Evolutionary conservation across 2,329 filamentous ascomycete genomes (phyloP), one percentile per base, ranked within the genome.

Genomic region (Trichoderma polysporum): DNA sequence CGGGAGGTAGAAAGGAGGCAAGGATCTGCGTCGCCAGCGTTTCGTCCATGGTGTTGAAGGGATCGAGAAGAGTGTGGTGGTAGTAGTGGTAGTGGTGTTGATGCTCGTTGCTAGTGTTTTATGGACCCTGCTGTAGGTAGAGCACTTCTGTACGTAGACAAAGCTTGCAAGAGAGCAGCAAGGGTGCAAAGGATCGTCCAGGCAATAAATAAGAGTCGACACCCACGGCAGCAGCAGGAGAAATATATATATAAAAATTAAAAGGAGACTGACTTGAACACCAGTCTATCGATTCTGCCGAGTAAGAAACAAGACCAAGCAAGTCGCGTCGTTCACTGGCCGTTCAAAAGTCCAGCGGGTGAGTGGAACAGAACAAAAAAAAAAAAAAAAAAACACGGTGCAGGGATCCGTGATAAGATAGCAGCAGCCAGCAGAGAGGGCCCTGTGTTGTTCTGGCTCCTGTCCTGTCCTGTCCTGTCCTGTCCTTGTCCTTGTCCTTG

Each of bases 1-100:
- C 78, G n/a, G 83, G 77, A 39, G 82, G 80, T 58, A 84, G 78
- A 66, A 85, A 70, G 37, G 77, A 74, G 50, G 78, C 76, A 69
- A 83, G 75, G 60, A 80, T 70, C 62, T 74, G 75, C 70, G 71
- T 72, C 15, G 74, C 67, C n/a, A 78, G 68, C 4, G 74, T 73
- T 7, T 74, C 71, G 68, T 75, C 74, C 76, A 79, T 79, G 58
- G 66, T 17, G 27, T 13, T 29, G 57, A n/a, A n/a, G n/a, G n/a
- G n/a, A n/a, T n/a, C n/a, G n/a, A n/a, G n/a, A n/a, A n/a, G n/a
- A n/a, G n/a, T n/a, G n/a, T n/a, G 39, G 2, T 15, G n/a, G 8
- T 25, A 31, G 13, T 37, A 13, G 5, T 19, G 31, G 7, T 45
- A n/a, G n/a, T n/a, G n/a, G n/a, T 19, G 37, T 2, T 35, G 27